Conservation (phyloP, 1,139 yeast genomes). For the Sugiyamaella sp. region DNA sequence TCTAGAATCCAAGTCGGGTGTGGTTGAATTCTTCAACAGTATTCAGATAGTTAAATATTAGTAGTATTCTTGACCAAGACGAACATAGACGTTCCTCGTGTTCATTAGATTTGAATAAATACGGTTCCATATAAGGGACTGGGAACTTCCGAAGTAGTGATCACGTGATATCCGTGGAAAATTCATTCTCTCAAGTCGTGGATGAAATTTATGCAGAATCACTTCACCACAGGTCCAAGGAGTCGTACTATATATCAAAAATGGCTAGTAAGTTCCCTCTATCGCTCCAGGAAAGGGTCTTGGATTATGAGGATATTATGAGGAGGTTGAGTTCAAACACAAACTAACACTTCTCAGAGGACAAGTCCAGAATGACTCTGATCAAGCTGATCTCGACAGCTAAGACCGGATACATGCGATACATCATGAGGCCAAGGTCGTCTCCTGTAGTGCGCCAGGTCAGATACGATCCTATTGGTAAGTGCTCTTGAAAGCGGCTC, state of each 20-base stretch:
- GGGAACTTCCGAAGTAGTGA: too few species aligned
- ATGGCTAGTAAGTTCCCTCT: constrained; percentile 27
- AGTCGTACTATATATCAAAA: too few species aligned
- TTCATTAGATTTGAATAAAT: too few species aligned
- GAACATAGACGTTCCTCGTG: too few species aligned
- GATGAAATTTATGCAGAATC: background rate
- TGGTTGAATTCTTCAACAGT: too few species aligned
- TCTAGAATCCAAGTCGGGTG: too few species aligned
- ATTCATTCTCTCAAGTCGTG: background rate
- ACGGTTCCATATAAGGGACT: too few species aligned
- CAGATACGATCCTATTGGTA: constrained; percentile 78
- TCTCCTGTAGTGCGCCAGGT: constrained; percentile 79
- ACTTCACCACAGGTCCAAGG: background rate
- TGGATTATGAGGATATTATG: background rate
- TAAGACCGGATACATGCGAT: constrained; percentile 81
- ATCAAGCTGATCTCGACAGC: constrained; percentile 79
- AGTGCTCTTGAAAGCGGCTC: constrained; percentile 30
- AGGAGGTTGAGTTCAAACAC: too few species aligned
- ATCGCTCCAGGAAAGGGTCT: background rate
- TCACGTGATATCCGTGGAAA: background rate
- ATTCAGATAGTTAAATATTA: background rate
- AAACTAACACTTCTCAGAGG: constrained; percentile 26
- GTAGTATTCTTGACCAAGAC: background rate
- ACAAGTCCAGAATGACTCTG: constrained; percentile 46
- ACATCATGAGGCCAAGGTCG: constrained; percentile 79